Evolutionary conservation across 106 monocot species (phyloP).

Genomic region (Chionographis japonica): DNA sequence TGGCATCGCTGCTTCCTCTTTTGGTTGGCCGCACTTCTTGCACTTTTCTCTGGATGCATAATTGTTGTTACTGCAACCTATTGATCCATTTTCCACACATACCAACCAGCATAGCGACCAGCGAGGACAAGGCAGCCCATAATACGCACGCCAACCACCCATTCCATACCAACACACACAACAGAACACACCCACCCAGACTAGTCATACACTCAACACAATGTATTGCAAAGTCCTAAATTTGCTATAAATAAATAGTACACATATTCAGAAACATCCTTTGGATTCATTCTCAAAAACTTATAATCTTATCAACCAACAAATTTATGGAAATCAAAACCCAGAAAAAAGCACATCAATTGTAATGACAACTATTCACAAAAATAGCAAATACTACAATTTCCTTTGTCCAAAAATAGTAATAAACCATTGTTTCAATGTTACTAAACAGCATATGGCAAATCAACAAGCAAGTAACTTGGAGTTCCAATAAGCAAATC

Average conservation of each 20-base stretch:
- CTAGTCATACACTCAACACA: slow-evolving; percentile 33
- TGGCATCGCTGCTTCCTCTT: slow-evolving; percentile 85
- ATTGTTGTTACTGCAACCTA: slow-evolving; percentile 99
- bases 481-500: too few relatives aligned
- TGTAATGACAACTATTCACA: too few relatives aligned
- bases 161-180: slow-evolving; percentile 19
- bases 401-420: too few relatives aligned
- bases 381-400: too few relatives aligned
- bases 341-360: too few relatives aligned
- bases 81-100: slow-evolving; percentile 32
- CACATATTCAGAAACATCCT: background rate
- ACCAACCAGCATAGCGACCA: slow-evolving; percentile 24
- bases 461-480: too few relatives aligned
- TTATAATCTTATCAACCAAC: too few relatives aligned
- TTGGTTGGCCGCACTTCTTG: slow-evolving; percentile 94
- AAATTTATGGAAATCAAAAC: too few relatives aligned
- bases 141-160: slow-evolving; percentile 28
- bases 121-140: slow-evolving; percentile 12
- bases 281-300: too few relatives aligned
- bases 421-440: too few relatives aligned
- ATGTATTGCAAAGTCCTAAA: background rate
- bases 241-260: background rate
- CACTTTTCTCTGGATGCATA: slow-evolving; percentile 97
- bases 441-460: too few relatives aligned
- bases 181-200: slow-evolving; percentile 27